phyloP scores from a whole-genome alignment of 23 red algal genomes.

The Gracilariopsis chorda region DNA sequence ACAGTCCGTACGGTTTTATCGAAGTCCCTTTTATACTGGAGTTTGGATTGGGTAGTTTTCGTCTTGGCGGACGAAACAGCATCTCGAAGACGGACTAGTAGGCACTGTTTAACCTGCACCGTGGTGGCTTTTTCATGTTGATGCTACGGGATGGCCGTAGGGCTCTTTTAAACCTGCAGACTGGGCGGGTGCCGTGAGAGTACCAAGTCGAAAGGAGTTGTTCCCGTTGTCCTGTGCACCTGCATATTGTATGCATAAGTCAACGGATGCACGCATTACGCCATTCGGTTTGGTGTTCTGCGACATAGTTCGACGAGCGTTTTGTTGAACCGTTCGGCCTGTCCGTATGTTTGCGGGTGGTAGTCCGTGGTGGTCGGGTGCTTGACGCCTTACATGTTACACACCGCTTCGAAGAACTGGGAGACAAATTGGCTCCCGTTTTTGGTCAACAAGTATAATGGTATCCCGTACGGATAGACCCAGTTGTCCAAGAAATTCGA shows the following conservation, averaged over 20 bases:
- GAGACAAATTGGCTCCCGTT: conserved; percentile 5
- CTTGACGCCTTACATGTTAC: not conserved
- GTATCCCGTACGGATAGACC: not conserved
- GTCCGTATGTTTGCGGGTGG: conserved; percentile 4
- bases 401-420: not conserved
- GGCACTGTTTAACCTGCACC: too few species aligned
- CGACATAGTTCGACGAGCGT: conserved; percentile 1
- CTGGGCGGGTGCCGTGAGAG: not conserved
- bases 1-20: too few species aligned
- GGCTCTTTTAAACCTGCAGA: not conserved
- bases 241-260: conserved; percentile 28
- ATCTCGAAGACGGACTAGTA: too few species aligned
- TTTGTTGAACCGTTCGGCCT: conserved; percentile 7
- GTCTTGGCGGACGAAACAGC: too few species aligned
- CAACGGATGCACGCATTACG: not conserved
- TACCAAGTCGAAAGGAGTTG: conserved; percentile 16
- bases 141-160: not conserved
- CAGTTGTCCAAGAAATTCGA: not conserved
- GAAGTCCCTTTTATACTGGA: too few species aligned
- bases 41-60: too few species aligned
- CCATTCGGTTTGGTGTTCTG: not conserved
- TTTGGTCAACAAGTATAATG: not conserved
- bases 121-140: too few species aligned
- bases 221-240: not conserved
- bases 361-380: not conserved